phyloP scores from a whole-genome alignment of 2,329 filamentous ascomycete genomes.

The Fusarium nygamai region DNA sequence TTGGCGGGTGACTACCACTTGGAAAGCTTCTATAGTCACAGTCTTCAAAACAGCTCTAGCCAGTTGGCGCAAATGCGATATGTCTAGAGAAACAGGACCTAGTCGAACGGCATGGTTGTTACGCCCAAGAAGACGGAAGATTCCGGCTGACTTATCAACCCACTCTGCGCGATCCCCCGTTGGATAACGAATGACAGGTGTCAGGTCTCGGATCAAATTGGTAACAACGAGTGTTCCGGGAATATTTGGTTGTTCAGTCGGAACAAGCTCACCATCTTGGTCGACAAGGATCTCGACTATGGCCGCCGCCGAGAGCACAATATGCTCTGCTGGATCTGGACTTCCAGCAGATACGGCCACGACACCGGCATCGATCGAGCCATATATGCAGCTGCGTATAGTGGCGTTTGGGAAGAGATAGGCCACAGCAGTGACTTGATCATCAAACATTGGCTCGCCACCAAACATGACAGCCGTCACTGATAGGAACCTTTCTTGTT shows the following conservation, averaged over 20 bases:
- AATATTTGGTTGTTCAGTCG: background rate
- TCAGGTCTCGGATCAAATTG: background rate
- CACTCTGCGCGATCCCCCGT: background rate
- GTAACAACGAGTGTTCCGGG: background rate
- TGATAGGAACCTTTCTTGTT: background rate
- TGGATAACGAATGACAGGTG: background rate
- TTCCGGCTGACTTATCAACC: background rate
- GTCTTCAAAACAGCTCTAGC: background rate
- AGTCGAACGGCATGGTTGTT: background rate
- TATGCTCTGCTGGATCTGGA: background rate
- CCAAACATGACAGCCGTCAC: conserved; percentile 3
- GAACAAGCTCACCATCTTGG: background rate
- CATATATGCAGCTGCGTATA: background rate
- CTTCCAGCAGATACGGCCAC: background rate
- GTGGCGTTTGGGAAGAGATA: background rate
- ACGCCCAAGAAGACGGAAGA: background rate
- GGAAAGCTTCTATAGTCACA: background rate
- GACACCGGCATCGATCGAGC: background rate
- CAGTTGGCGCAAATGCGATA: background rate
- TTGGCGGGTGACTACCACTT: background rate
- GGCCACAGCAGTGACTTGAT: background rate
- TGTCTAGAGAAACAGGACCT: conserved; percentile 3
- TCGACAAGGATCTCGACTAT: background rate
- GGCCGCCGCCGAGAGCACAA: background rate
- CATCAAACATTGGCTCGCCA: background rate